Evolutionary conservation across 1,284 basidiomycete species (phyloP), one percentile per base, ranked within the genome.

Genomic region (Thelephora terrestris): DNA sequence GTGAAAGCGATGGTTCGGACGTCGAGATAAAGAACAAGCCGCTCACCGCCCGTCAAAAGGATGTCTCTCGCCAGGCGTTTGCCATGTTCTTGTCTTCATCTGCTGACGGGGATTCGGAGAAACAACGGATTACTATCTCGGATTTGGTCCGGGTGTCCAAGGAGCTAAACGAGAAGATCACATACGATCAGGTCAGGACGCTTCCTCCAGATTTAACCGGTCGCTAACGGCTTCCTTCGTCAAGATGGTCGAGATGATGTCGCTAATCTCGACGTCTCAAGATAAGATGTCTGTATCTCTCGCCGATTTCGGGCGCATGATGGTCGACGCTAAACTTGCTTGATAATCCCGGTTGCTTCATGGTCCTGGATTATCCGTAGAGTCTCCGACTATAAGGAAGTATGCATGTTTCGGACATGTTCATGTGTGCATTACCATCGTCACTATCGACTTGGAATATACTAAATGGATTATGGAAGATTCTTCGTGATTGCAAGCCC

Each of bases 191-290:
- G 68, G 84, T 83, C 50, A 45, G 73, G 61, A 20, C 16, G 1
- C 38, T 10, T 21, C 34, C 39, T 27, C 46, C 36, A 50, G 36
- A 32, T 46, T 24, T 45, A 18, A 16, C 24, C 48, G n/a, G 32
- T 39, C 36, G 17, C 20, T 36, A 34, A 24, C 20, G 6, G 49
- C 32, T 38, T 10, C 16, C 17, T 32, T 34, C 10, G 16, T 27
- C 40, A 53, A 89, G 85, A 79, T 84, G 55, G 55, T 81, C 3
- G 83, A 86, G 51, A 88, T 89, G 85, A 66, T 89, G 1, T 71
- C 76, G 24, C 70, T 71, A 45, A 89, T 86, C 59, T 85, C 86
- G 1, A 76, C 73, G 1, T 72, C 76, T 0, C 65, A 74, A 0
- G 83, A 86, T 61, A 79, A 78, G 58, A 23, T 25, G 25, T 75